Evolutionary conservation across 1,284 basidiomycete genomes (phyloP).

Genomic region (Cutaneotrichosporon daszewskae): DNA sequence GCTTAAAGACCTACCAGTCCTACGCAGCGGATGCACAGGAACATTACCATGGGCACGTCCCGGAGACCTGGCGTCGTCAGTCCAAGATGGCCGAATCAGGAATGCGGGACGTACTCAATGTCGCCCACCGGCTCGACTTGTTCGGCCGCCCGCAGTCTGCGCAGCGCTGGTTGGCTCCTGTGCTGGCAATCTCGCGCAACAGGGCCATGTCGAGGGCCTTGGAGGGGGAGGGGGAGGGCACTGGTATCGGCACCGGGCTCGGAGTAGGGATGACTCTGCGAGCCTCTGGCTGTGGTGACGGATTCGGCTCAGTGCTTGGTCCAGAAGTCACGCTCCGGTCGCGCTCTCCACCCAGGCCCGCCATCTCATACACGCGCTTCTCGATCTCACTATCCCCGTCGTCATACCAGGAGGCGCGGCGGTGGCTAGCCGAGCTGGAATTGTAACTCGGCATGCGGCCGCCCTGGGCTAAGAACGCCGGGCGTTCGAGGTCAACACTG

Average conservation of each 20-base stretch:
- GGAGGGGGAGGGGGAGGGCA: neutral
- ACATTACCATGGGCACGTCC: constrained; percentile 49
- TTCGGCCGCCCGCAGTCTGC: constrained; percentile 50
- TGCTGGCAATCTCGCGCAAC: constrained; percentile 8
- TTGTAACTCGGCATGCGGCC: constrained; percentile 13
- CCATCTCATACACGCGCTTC: constrained; percentile 41
- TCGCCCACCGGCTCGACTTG: constrained; percentile 44
- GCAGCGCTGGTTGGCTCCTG: constrained; percentile 43
- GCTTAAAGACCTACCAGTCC: too few species aligned
- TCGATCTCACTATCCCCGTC: constrained; percentile 33
- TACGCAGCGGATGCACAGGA: constrained; percentile 53
- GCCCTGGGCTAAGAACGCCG: constrained; percentile 13
- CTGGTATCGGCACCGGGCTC: neutral
- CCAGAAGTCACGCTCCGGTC: neutral
- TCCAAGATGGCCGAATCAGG: neutral
- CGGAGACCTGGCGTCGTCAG: constrained; percentile 27
- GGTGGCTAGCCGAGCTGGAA: too few species aligned
- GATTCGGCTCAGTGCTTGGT: neutral
- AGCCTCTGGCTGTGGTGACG: neutral
- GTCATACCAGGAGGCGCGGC: neutral
- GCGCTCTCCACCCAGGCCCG: constrained; percentile 21
- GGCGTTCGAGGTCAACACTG: constrained; percentile 19
- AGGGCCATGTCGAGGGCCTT: constrained; percentile 15
- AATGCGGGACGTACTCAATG: constrained; percentile 31
- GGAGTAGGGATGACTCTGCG: too few species aligned